Evolutionary conservation across 164 flowering plant species (phyloP).

Genomic region (Berberis thunbergii): DNA sequence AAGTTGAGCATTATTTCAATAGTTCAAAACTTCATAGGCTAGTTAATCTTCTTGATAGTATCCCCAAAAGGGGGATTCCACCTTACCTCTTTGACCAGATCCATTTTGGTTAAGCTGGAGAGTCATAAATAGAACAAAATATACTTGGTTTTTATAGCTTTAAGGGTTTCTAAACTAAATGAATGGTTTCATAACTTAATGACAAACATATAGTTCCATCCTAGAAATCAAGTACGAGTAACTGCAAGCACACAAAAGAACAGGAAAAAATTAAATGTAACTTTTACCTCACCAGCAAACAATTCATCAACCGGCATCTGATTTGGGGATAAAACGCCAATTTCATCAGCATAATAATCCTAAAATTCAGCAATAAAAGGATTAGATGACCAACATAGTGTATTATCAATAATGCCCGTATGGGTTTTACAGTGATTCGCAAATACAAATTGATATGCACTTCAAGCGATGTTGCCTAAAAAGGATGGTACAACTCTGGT

Average conservation of each 20-base stretch:
- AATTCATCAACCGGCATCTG: conserved; percentile 79
- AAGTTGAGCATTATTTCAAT: too few species aligned
- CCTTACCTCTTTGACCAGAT: too few species aligned
- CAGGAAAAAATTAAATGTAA: neutral
- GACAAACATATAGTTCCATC: neutral
- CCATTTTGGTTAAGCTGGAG: too few species aligned
- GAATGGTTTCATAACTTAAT: too few species aligned
- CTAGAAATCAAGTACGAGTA: neutral
- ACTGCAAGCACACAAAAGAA: neutral
- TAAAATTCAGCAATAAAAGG: conserved; percentile 16
- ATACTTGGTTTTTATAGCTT: too few species aligned
- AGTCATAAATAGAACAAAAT: too few species aligned
- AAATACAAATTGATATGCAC: neutral
- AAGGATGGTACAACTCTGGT: too few species aligned
- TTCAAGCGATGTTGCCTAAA: neutral
- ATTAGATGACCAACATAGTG: neutral
- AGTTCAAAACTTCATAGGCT: too few species aligned
- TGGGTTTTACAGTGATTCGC: neutral
- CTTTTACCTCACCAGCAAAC: conserved; percentile 90
- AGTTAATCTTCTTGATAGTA: too few species aligned
- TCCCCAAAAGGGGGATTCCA: too few species aligned
- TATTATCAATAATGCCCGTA: conserved; percentile 1
- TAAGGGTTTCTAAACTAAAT: too few species aligned
- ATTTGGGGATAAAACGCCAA: conserved; percentile 91
- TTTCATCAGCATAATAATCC: conserved; percentile 95